Conservation (phyloP, 1,284 basidiomycete species). For the Ganoderma meredithae region DNA sequence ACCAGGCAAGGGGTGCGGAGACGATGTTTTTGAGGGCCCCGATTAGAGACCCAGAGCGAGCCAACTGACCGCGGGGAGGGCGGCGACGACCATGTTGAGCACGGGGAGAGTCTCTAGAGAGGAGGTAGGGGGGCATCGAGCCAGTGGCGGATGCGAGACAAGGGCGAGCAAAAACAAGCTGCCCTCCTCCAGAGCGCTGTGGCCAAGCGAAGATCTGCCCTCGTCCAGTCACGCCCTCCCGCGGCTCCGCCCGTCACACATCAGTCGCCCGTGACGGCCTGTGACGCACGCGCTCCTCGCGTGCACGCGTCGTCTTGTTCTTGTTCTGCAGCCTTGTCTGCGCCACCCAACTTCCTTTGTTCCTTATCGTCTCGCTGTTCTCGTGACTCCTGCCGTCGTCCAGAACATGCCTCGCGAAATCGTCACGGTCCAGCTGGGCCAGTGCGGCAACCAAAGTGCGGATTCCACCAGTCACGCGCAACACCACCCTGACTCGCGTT, state of each 20-base stretch:
- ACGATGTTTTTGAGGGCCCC: conserved; percentile 42
- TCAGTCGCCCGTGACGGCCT: conserved; percentile 18
- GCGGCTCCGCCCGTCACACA: conserved; percentile 18
- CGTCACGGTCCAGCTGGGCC: conserved; percentile 89
- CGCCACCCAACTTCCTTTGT: conserved; percentile 13
- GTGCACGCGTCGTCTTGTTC: conserved; percentile 16
- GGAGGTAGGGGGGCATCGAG: conserved; percentile 30
- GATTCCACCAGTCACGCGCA: conserved; percentile 30
- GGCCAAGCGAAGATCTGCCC: conserved; percentile 18
- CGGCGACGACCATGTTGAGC: conserved; percentile 31
- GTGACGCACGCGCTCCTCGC: conserved; percentile 29
- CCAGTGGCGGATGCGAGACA: conserved; percentile 27
- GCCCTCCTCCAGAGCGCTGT: conserved; percentile 21
- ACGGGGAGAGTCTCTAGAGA: conserved; percentile 30
- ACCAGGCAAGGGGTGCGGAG: conserved; percentile 39
- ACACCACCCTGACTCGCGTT: conserved; percentile 33
- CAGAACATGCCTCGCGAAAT: conserved; percentile 83
- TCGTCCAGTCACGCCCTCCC: not conserved
- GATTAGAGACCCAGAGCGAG: conserved; percentile 39
- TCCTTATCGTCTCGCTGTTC: conserved; percentile 14
- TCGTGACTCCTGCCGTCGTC: conserved; percentile 6
- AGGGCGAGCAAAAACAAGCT: conserved; percentile 18
- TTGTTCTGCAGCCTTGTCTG: conserved; percentile 10
- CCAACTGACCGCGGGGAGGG: conserved; percentile 30
- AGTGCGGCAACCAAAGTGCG: conserved; percentile 97